Evolutionary conservation across 805 yeast genomes (phyloP).

Genomic region (Kluyveromyces lactis): DNA sequence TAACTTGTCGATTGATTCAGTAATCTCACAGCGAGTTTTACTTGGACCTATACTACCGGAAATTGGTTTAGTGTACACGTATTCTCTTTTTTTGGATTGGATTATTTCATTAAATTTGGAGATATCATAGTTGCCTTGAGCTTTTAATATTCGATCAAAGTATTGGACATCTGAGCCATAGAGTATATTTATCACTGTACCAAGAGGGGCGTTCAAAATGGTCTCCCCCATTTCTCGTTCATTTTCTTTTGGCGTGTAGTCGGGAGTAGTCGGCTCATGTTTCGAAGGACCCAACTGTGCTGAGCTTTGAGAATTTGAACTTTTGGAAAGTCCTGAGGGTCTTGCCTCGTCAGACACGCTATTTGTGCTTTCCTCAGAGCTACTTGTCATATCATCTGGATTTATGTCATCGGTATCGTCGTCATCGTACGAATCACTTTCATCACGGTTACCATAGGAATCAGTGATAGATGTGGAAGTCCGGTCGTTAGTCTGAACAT

Average conservation of each 20-base stretch:
- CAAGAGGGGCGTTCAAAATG: conserved; percentile 52
- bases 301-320: not conserved
- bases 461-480: not conserved
- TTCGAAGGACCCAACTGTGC: conserved; percentile 31
- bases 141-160: conserved; percentile 37
- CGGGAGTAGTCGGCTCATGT: conserved; percentile 42
- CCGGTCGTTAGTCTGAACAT: not conserved
- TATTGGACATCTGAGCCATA: conserved; percentile 53
- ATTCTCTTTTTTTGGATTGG: conserved; percentile 36
- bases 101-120: conserved; percentile 38
- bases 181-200: conserved; percentile 47
- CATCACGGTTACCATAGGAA: not conserved
- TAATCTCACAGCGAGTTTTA: conserved; percentile 57
- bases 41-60: conserved; percentile 68
- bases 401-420: conserved; percentile 7
- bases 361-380: conserved; percentile 4
- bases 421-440: conserved; percentile 5
- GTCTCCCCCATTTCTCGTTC: conserved; percentile 53
- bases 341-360: not conserved
- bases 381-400: conserved; percentile 4
- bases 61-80: conserved; percentile 55
- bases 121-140: conserved; percentile 58
- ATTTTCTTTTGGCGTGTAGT: conserved; percentile 35
- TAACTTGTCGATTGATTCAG: conserved; percentile 46
- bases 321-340: not conserved